phyloP scores from a whole-genome alignment of 2,329 filamentous ascomycete species.

The Hansfordia pulvinata region DNA sequence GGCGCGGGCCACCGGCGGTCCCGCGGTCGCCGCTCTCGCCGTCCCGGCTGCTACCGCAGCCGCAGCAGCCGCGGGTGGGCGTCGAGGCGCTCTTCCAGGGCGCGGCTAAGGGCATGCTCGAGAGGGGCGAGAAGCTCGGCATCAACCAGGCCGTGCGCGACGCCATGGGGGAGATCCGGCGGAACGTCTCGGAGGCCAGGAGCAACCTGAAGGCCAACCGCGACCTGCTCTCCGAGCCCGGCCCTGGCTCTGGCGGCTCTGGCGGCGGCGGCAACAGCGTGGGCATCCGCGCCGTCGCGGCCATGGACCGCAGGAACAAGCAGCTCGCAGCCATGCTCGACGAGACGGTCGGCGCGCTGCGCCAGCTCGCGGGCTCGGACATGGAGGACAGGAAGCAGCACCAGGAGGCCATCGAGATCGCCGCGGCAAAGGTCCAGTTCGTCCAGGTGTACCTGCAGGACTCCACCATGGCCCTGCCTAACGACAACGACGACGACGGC shows the following conservation, averaged over 20 bases:
- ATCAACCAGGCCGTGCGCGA: constrained; percentile 74
- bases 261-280: too few relatives aligned
- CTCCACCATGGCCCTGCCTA: constrained; percentile 34
- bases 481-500: constrained; percentile 14
- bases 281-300: constrained; percentile 25
- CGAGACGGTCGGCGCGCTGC: constrained; percentile 49
- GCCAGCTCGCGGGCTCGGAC: constrained; percentile 38
- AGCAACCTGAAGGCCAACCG: constrained; percentile 24
- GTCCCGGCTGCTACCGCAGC: constrained; percentile 35
- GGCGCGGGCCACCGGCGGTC: constrained; percentile 18
- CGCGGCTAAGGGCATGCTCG: constrained; percentile 61
- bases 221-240: constrained; percentile 19
- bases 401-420: constrained; percentile 41
- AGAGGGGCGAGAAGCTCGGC: constrained; percentile 61
- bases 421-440: constrained; percentile 50
- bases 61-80: constrained; percentile 38
- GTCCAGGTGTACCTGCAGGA: constrained; percentile 50
- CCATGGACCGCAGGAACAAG: constrained; percentile 51
- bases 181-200: constrained; percentile 54
- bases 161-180: constrained; percentile 65
- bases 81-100: constrained; percentile 63
- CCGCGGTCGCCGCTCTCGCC: constrained; percentile 32
- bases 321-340: constrained; percentile 56
- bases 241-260: constrained; percentile 11
- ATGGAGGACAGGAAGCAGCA: constrained; percentile 33